Evolutionary conservation across 2,329 filamentous ascomycete genomes (phyloP), one percentile per base, ranked within the genome.

Genomic region (Aspergillus unguis): DNA sequence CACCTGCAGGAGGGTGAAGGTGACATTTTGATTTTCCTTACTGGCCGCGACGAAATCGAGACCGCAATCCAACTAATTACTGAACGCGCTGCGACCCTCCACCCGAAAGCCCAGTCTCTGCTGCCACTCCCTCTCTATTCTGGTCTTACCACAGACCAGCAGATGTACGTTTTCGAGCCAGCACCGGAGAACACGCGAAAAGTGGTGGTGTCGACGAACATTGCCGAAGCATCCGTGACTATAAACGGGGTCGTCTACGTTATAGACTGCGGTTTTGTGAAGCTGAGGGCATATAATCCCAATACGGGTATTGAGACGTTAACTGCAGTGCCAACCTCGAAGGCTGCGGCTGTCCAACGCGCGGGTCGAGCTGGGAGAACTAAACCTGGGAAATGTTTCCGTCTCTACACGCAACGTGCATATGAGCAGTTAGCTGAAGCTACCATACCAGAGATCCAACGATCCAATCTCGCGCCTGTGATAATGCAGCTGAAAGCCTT

Each of bases 211-310:
- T 87, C 90, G 3, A 97, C 94, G 53, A 97, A 97, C 67, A 96
- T 97, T 58, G 91, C 94, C 9, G 94, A 99, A 75, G 92, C 94
- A 4, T 96, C 90, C 1, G 87, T 99, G 40, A 97, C 94, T 11
- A 95, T 97, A 51, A 86, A 94, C 48, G 91, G 90, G 2, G 92
- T 97, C 55, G 85, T 91, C 50, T 95, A 90, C 65, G 92, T 99
- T 5, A 77, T 97, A 45, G 94, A 99, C 70, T 86, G 84, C 48
- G 94, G 94, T 1, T 96, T 90, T 66, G 91, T 95, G 59, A 97
- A 97, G 69, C 77, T 96, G 23, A 84, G 91, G 36, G 87, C 88
- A 5, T 97, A 90, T 72, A 87, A 95, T 60, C 90, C 92, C 0
- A 79, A 69, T 11, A 92, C 89, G 1, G 89, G 91, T 9, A 95